phyloP scores from a whole-genome alignment of 768 basidiomycete species.

The Boletus vinaceobasis region DNA sequence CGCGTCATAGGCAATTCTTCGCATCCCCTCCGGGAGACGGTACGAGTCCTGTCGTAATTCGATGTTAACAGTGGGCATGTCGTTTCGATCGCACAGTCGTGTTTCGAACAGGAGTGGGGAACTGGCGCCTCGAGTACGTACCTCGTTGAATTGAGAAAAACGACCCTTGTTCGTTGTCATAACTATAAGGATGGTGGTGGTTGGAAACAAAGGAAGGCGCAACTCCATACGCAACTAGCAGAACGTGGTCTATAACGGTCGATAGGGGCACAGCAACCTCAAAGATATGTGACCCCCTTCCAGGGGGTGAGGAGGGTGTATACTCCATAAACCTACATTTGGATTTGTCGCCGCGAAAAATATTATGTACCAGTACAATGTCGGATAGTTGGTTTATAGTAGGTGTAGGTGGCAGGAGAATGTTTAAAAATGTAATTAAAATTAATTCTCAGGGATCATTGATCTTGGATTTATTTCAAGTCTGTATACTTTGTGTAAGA shows the following conservation, averaged over 20 bases:
- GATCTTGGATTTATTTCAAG: no score
- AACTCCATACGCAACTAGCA: neutral
- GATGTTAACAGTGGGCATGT: neutral
- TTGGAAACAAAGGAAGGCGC: neutral
- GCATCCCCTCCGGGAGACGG: constrained; percentile 42
- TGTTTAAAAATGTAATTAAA: no score
- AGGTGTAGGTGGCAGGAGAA: no score
- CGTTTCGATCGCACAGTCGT: neutral
- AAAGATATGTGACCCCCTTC: neutral
- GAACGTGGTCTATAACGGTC: neutral
- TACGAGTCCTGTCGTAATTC: constrained; percentile 31
- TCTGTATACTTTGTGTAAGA: no score
- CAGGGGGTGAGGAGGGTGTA: neutral
- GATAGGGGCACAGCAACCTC: constrained; percentile 4
- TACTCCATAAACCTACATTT: no score
- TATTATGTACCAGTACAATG: no score
- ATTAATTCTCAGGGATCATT: no score
- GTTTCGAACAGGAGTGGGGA: neutral
- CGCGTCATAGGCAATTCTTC: constrained; percentile 51
- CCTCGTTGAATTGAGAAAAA: constrained; percentile 28
- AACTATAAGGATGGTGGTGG: constrained; percentile 11
- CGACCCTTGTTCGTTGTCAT: neutral
- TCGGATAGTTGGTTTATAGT: no score
- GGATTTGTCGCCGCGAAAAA: no score
- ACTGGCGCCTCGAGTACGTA: constrained; percentile 3